These are phyloP conservation scores for Aspergillus sparsus DNA, from an alignment of 495 filamentous ascomycete genomes.

Conservation along the genomic window DNA sequence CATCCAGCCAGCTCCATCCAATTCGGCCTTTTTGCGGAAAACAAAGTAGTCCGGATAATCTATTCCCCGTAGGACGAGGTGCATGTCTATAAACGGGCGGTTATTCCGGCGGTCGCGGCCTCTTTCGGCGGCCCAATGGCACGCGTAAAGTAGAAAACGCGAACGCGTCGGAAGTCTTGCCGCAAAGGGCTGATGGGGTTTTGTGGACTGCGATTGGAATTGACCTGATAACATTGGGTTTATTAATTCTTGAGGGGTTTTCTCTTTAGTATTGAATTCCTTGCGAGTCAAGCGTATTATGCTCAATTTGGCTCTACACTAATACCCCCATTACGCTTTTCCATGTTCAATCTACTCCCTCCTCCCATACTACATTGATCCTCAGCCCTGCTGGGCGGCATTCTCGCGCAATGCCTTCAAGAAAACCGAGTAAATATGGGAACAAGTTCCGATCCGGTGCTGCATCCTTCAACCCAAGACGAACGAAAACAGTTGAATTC, in stretches of 20 bases:
- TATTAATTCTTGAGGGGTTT: conserved; percentile 11
- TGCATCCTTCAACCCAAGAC: conserved; percentile 54
- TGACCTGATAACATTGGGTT: conserved; percentile 30
- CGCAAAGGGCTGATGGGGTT: conserved; percentile 22
- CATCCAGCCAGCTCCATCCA: neutral
- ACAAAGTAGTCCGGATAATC: conserved; percentile 20
- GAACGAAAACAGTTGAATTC: conserved; percentile 75
- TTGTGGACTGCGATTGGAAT: conserved; percentile 20
- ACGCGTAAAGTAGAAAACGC: conserved; percentile 38
- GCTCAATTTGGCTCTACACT: conserved; percentile 5
- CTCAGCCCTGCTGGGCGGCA: conserved; percentile 33
- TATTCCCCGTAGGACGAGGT: conserved; percentile 21
- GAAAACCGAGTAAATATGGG: conserved; percentile 57
- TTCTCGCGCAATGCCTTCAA: conserved; percentile 54
- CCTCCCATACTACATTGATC: conserved; percentile 21
- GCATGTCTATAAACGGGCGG: conserved; percentile 21
- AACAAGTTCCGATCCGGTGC: conserved; percentile 53
- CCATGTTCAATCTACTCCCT: conserved; percentile 30
- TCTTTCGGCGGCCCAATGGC: conserved; percentile 17
- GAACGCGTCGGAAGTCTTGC: conserved; percentile 38
- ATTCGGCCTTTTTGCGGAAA: conserved; percentile 8
- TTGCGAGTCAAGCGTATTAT: conserved; percentile 7
- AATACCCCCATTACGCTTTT: conserved; percentile 13
- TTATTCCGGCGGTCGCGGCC: conserved; percentile 33
- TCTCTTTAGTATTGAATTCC: neutral